Conservation (phyloP, 1,139 yeast genomes). For the Spathaspora sp. region DNA sequence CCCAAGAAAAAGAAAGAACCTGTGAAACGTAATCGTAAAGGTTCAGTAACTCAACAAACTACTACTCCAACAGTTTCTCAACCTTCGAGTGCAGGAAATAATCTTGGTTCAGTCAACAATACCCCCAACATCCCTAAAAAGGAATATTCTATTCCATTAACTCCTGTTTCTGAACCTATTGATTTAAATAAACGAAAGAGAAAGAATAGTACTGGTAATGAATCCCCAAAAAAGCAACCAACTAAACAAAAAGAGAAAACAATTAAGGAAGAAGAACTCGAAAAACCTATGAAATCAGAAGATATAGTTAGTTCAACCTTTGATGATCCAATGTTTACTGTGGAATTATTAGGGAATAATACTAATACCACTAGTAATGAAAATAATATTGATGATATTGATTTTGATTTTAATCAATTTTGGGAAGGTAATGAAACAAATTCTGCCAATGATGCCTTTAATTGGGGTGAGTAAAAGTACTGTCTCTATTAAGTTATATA, state of each 20-base stretch:
- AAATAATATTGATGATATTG: conserved; percentile 44
- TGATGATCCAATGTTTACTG: conserved; percentile 34
- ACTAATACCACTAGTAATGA: conserved; percentile 14
- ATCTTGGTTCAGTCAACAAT: conserved; percentile 9
- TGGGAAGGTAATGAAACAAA: conserved; percentile 41
- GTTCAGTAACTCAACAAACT: conserved; percentile 20
- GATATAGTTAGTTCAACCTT: conserved; percentile 18
- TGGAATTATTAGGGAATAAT: conserved; percentile 31
- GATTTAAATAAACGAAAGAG: conserved; percentile 27
- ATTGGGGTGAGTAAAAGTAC: conserved; percentile 53
- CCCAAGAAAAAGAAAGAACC: conserved; percentile 25
- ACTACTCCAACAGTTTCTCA: conserved; percentile 8
- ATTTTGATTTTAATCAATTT: conserved; percentile 54
- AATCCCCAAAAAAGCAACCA: conserved; percentile 35
- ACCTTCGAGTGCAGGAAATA: conserved; percentile 12
- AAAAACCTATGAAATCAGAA: conserved; percentile 22
- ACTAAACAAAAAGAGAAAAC: conserved; percentile 27
- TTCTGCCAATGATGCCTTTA: conserved; percentile 36
- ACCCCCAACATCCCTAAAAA: conserved; percentile 33
- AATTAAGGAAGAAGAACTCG: conserved; percentile 24
- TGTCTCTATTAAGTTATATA: neutral
- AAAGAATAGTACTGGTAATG: conserved; percentile 22
- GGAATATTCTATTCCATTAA: conserved; percentile 42
- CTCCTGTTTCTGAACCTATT: conserved; percentile 43
- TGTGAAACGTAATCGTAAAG: conserved; percentile 36